Evolutionary conservation across 1,284 basidiomycete genomes (phyloP).

Genomic region (Dichomitus squalens): DNA sequence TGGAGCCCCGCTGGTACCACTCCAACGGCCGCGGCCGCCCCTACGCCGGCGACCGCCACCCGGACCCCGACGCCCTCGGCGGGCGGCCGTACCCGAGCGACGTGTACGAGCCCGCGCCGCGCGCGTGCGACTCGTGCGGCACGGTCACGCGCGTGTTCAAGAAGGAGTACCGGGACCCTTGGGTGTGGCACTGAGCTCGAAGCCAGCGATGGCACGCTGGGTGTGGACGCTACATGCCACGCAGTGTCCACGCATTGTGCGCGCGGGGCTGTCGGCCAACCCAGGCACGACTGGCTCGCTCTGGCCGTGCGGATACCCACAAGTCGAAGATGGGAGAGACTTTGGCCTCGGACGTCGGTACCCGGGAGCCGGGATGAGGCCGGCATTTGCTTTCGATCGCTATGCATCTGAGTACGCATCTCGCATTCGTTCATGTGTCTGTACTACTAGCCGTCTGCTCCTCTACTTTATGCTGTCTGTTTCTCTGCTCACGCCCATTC

Average conservation of each 20-base stretch:
- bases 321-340: not conserved
- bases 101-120: constrained; percentile 32
- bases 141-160: constrained; percentile 33
- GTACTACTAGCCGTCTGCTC: constrained; percentile 13
- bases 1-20: constrained; percentile 37
- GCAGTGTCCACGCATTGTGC: not conserved
- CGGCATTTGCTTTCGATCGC: constrained; percentile 11
- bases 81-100: constrained; percentile 26
- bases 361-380: no score
- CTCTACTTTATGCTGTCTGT: constrained; percentile 2
- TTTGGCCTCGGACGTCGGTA: no score
- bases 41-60: constrained; percentile 40
- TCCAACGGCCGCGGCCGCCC: constrained; percentile 31
- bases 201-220: not conserved
- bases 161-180: constrained; percentile 27
- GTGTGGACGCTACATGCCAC: not conserved
- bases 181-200: constrained; percentile 18
- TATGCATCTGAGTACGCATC: constrained; percentile 1
- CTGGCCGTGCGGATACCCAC: not conserved
- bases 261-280: no score
- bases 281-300: not conserved
- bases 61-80: constrained; percentile 25
- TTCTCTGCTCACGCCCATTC: constrained; percentile 8
- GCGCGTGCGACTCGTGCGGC: constrained; percentile 39
- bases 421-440: constrained; percentile 2